Evolutionary conservation across 2,329 filamentous ascomycete genomes (phyloP).

Genomic region (Colletotrichum destructivum): DNA sequence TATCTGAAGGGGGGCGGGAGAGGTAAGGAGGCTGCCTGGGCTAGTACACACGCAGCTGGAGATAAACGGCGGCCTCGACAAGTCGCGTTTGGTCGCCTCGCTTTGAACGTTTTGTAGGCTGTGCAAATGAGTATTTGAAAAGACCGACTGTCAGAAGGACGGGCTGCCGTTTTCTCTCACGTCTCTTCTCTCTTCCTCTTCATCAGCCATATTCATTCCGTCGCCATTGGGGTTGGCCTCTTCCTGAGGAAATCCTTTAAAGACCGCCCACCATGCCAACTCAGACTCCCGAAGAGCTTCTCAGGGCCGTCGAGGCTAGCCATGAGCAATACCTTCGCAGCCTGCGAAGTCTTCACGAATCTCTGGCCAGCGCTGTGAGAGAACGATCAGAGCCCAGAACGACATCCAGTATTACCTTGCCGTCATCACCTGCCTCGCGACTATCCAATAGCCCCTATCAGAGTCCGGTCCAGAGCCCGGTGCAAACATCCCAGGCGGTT

Average conservation of each 20-base stretch:
- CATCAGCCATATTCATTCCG: background rate
- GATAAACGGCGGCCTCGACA: background rate
- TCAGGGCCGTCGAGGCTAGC: constrained; percentile 51
- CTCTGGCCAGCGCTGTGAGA: constrained; percentile 36
- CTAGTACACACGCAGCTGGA: constrained; percentile 14
- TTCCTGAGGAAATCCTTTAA: background rate
- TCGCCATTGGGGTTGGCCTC: background rate
- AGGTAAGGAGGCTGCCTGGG: constrained; percentile 27
- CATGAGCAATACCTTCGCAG: constrained; percentile 54
- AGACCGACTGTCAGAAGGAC: background rate
- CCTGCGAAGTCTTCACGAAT: constrained; percentile 50
- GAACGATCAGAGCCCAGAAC: constrained; percentile 29
- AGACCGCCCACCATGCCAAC: constrained; percentile 35
- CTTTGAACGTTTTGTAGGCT: background rate
- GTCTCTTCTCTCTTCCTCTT: background rate
- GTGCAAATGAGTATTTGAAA: constrained; percentile 17
- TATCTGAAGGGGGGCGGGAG: background rate
- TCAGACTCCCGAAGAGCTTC: constrained; percentile 52
- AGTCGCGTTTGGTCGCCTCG: constrained; percentile 3
- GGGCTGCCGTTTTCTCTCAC: background rate
- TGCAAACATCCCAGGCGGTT: constrained; percentile 21
- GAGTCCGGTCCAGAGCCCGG: constrained; percentile 36
- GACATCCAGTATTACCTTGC: constrained; percentile 43
- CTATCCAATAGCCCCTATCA: constrained; percentile 32
- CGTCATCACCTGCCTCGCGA: constrained; percentile 66